Base-by-base conservation (phyloP, 495 filamentous ascomycete species). In the Neurospora tetrasperma region DNA sequence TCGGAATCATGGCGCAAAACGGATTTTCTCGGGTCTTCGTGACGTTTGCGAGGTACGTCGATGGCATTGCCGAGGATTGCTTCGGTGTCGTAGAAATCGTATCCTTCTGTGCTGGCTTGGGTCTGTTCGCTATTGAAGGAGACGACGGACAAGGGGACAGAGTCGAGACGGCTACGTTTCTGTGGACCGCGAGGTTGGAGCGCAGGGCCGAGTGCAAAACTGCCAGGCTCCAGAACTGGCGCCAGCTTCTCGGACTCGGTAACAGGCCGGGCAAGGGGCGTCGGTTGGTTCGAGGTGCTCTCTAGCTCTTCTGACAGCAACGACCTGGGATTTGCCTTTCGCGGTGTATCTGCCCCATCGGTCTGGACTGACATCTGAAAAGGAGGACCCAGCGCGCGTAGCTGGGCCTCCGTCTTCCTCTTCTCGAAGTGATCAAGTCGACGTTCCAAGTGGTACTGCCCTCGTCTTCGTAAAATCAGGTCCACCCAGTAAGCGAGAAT, bases 241-340 rank as follows among this genome's bases (percentile, higher is more conserved):
- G 82, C 81, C 14, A 85, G 78, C 59, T 74, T 79, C 48, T 70
- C 73, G 35, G 80, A 41, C 20, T 80, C 44, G 70, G 89, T 89
- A 44, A 91, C 81, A 6, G 93, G 92, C 35, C 89, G 86, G 6
- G 89, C 93, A 54, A 95, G 83, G 1, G 93, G 93, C 0, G 93
- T 97, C 14, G 91, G 87, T 77, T 93, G 87, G 73, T 91, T 93
- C 1, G 93, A 96, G 46, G 89, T 90, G 79, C 88, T 92, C 70
- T 93, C 91, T 16, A 86, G 80, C 72, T 92, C 90, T 44, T 86
- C 84, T 0, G 82, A 73, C 0, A 85, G 80, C 1, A 84, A 75
- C 2, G 83, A 84, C 71, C 78, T 80, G 27, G 75, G 76, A 5
- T 79, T 62, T 41, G 79, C 31, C 73, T 83, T 83, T 39, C 80